These are phyloP conservation scores for Hibiscus syriacus DNA, from an alignment of 345 rosid genomes.

Conservation along the genomic window DNA sequence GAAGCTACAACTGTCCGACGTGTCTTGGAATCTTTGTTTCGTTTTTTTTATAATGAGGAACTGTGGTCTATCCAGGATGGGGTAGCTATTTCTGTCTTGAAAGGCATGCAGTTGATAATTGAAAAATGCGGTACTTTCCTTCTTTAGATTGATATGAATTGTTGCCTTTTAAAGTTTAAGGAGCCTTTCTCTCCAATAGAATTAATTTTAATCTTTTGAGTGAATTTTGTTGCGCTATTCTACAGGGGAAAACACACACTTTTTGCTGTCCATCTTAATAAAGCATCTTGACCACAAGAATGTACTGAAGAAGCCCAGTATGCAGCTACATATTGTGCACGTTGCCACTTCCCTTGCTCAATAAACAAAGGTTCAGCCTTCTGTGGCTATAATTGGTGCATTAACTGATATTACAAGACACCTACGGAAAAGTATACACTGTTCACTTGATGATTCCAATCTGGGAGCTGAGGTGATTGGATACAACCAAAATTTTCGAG, in stretches of 20 bases:
- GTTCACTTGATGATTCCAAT: constrained; percentile 57
- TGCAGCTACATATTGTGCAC: constrained; percentile 56
- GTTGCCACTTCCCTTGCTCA: constrained; percentile 51
- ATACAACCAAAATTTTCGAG: constrained; percentile 45
- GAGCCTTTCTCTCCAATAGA: not conserved
- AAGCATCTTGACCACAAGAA: constrained; percentile 74
- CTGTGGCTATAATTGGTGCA: constrained; percentile 62
- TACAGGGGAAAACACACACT: constrained; percentile 59
- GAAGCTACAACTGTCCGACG: constrained; percentile 64
- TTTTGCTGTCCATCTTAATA: constrained; percentile 55
- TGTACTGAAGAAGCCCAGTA: constrained; percentile 51
- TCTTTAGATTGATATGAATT: not conserved
- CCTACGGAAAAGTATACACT: constrained; percentile 63
- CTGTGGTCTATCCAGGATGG: constrained; percentile 53
- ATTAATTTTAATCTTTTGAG: not conserved
- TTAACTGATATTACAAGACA: constrained; percentile 73
- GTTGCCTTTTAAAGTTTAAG: constrained; percentile 1
- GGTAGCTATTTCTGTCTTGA: constrained; percentile 51
- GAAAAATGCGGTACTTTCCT: constrained; percentile 51
- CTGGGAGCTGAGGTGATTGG: constrained; percentile 54
- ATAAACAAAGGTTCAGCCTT: constrained; percentile 43
- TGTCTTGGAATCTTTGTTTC: constrained; percentile 61
- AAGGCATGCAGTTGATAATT: constrained; percentile 47
- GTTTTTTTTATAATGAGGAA: constrained; percentile 52
- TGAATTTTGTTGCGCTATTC: constrained; percentile 2